phyloP scores from a whole-genome alignment of 2,329 filamentous ascomycete genomes.

The Phaeoacremonium minimum region DNA sequence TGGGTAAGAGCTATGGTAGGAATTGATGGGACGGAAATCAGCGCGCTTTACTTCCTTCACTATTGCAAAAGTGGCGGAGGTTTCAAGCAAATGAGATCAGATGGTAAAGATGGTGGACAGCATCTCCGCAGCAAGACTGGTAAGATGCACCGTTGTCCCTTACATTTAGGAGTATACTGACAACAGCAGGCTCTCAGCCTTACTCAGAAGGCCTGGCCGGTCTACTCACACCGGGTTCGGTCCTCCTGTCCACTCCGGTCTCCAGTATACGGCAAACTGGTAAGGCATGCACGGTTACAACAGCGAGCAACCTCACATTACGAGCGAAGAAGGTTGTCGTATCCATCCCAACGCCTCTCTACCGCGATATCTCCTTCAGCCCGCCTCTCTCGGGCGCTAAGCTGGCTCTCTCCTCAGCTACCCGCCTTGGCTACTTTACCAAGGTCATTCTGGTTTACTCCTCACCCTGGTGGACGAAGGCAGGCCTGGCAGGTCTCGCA shows the following conservation, averaged over 20 bases:
- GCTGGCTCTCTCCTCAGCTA: conserved; percentile 23
- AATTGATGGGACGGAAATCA: conserved; percentile 40
- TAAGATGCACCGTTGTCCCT: no score
- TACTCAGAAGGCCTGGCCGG: conserved; percentile 30
- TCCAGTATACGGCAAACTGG: conserved; percentile 19
- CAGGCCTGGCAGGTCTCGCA: conserved; percentile 38
- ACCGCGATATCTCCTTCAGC: conserved; percentile 38
- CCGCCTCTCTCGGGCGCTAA: conserved; percentile 39
- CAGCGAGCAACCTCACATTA: conserved; percentile 19
- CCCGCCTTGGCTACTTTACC: conserved; percentile 40
- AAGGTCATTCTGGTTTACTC: conserved; percentile 43
- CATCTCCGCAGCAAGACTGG: conserved; percentile 43
- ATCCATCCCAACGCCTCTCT: conserved; percentile 40
- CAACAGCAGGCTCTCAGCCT: conserved; percentile 37
- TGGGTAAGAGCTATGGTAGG: conserved; percentile 32
- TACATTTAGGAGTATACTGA: no score
- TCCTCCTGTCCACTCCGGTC: conserved; percentile 23
- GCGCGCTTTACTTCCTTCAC: conserved; percentile 48
- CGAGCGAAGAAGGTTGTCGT: conserved; percentile 40
- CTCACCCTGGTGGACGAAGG: conserved; percentile 30
- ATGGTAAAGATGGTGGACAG: conserved; percentile 46
- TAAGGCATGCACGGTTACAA: conserved; percentile 15
- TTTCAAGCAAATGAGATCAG: conserved; percentile 45
- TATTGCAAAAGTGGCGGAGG: conserved; percentile 50
- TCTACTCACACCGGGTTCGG: background rate